Base-by-base conservation (phyloP, 2,329 filamentous ascomycete species). In the Botryotinia globosa region DNA sequence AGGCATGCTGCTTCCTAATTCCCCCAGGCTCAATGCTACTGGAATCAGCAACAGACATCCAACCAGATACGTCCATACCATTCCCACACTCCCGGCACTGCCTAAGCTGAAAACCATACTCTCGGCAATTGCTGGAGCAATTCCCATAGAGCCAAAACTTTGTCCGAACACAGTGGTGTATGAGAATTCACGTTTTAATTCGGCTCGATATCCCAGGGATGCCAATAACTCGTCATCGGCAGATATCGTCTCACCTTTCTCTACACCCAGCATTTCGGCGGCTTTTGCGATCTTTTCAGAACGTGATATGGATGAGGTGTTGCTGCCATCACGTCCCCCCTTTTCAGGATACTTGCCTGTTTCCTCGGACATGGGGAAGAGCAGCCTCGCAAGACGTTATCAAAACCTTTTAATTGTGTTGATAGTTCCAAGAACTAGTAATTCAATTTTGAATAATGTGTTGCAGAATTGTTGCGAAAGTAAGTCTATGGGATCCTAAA, bases 101-200 rank as follows among this genome's bases (percentile, higher is more conserved):
- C 77, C 79, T 25, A 80, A 69, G 25, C 77, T 78, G 56, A 80
- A 80, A 39, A 77, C 69, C 22, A 80, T 77, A n/a, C 77, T 78
- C 69, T 80, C 78, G 45, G 79, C 78, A 74, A 80, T 78, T 0
- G 79, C 79, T 48, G 79, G 79, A 34, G 79, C 79, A 67, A 80
- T 79, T 22, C 79, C 79, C 79, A 80, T 80, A 25, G 79, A 78
- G 9, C 79, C 79, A 74, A 80, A 80, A 67, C 76, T 78, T 69
- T 80, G 79, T 16, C 79, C 79, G 61, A 80, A 80, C 0, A 79
- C 78, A 1, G 79, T 80, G 4, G 78, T 66, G 45, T 80, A 80
- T 16, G 78, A 79, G 64, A 80, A 80, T 68, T 80, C 79, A 18
- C 79, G 76, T 71, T 79, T 80, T 42, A 80, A 69, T 71, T 80